Conservation (phyloP, 2,329 filamentous ascomycete genomes). For the Hypoxylon sp. region DNA sequence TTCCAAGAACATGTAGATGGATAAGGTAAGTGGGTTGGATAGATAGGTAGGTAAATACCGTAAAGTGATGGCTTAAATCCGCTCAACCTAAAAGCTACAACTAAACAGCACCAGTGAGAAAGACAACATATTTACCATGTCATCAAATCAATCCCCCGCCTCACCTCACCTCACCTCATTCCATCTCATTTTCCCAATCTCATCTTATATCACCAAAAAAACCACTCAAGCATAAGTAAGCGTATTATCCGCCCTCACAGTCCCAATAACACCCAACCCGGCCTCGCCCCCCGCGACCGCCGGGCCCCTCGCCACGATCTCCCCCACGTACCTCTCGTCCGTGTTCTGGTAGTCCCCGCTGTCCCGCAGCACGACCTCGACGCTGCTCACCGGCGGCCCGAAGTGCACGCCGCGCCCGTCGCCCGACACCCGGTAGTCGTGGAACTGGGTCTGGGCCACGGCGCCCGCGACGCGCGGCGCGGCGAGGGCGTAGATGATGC, state of each 20-base stretch:
- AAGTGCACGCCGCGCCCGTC: slow-evolving; percentile 74
- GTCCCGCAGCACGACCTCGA: slow-evolving; percentile 83
- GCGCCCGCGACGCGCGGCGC: slow-evolving; percentile 88
- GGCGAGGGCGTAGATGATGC: slow-evolving; percentile 88
- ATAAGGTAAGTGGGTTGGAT: too few species aligned
- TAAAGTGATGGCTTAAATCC: not conserved
- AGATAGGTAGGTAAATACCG: not conserved
- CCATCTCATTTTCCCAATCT: not conserved
- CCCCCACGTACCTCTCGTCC: slow-evolving; percentile 73
- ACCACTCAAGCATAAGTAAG: slow-evolving; percentile 66
- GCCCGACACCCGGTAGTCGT: slow-evolving; percentile 80
- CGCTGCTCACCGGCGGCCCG: slow-evolving; percentile 82
- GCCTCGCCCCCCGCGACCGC: slow-evolving; percentile 77
- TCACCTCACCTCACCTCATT: not conserved
- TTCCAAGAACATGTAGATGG: too few species aligned
- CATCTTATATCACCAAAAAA: not conserved
- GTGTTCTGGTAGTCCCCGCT: slow-evolving; percentile 72
- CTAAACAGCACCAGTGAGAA: not conserved
- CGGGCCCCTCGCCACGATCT: slow-evolving; percentile 81
- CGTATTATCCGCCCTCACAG: slow-evolving; percentile 80
- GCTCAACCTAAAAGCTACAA: slow-evolving; percentile 11
- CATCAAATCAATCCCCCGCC: not conserved
- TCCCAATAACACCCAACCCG: slow-evolving; percentile 73
- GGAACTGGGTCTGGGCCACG: slow-evolving; percentile 87
- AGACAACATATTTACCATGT: not conserved